Evolutionary conservation across 768 basidiomycete genomes (phyloP).

Genomic region (Melanogaster broomeanus): DNA sequence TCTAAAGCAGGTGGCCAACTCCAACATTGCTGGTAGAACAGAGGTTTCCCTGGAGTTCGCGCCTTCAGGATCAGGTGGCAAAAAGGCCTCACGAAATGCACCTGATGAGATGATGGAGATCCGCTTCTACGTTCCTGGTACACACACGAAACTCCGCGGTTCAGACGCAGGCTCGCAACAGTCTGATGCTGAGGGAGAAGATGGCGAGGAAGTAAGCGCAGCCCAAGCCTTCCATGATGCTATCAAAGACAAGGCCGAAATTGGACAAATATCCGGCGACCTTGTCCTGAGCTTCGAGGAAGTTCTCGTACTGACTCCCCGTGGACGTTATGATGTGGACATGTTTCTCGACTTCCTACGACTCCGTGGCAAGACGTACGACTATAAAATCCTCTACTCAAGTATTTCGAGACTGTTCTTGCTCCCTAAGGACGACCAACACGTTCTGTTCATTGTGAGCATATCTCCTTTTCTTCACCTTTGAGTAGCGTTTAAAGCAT

Average conservation of each 20-base stretch:
- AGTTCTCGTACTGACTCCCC: constrained; percentile 90
- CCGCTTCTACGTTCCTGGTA: constrained; percentile 92
- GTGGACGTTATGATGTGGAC: constrained; percentile 97
- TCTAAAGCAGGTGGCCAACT: constrained; percentile 85
- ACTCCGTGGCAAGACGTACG: constrained; percentile 97
- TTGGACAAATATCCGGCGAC: constrained; percentile 89
- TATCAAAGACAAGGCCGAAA: constrained; percentile 95
- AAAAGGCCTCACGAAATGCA: constrained; percentile 42
- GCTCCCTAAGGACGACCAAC: constrained; percentile 94
- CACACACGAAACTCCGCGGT: constrained; percentile 56
- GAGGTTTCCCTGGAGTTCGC: constrained; percentile 99
- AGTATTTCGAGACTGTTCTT: constrained; percentile 89
- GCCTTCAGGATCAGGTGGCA: constrained; percentile 44
- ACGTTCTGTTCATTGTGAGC: constrained; percentile 91
- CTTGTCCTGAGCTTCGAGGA: constrained; percentile 95
- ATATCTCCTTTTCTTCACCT: background rate
- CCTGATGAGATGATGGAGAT: constrained; percentile 94
- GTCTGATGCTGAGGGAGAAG: constrained; percentile 65
- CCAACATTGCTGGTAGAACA: constrained; percentile 95
- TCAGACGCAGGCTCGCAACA: constrained; percentile 77
- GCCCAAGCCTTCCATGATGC: constrained; percentile 97
- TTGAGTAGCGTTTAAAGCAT: constrained; percentile 6
- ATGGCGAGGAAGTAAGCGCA: constrained; percentile 81
- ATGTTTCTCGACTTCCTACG: constrained; percentile 96
- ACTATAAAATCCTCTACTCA: constrained; percentile 94